Conservation (phyloP, 108 stramenopile genomes). For the Epipyxis sp. region DNA sequence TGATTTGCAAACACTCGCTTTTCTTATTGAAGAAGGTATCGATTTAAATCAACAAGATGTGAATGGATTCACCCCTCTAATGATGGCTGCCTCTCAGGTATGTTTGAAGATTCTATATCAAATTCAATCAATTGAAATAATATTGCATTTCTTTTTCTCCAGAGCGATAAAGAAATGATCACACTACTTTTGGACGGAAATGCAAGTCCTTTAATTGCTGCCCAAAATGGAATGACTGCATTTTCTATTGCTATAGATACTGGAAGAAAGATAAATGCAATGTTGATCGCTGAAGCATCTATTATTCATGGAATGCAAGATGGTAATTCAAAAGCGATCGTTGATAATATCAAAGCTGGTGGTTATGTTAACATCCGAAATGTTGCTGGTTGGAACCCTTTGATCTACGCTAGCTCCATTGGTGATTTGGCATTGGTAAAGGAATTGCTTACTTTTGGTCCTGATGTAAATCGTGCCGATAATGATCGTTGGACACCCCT, state of each 20-base stretch:
- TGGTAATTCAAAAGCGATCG: neutral
- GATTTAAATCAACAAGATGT: neutral
- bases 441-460: neutral
- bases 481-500: slow-evolving; percentile 15
- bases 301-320: neutral
- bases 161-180: neutral
- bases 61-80: neutral
- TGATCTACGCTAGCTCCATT: neutral
- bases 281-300: neutral
- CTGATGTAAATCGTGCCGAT: neutral
- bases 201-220: neutral
- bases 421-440: neutral
- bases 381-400: neutral
- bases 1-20: neutral
- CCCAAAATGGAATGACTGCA: neutral
- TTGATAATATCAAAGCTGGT: neutral
- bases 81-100: neutral
- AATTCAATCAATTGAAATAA: too few species aligned
- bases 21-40: neutral
- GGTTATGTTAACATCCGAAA: neutral
- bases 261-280: neutral
- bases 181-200: neutral
- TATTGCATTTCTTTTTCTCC: too few species aligned
- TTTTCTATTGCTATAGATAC: neutral
- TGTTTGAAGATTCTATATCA: neutral